Conservation (phyloP, 2,329 filamentous ascomycete species). For the Didymella pinodella region DNA sequence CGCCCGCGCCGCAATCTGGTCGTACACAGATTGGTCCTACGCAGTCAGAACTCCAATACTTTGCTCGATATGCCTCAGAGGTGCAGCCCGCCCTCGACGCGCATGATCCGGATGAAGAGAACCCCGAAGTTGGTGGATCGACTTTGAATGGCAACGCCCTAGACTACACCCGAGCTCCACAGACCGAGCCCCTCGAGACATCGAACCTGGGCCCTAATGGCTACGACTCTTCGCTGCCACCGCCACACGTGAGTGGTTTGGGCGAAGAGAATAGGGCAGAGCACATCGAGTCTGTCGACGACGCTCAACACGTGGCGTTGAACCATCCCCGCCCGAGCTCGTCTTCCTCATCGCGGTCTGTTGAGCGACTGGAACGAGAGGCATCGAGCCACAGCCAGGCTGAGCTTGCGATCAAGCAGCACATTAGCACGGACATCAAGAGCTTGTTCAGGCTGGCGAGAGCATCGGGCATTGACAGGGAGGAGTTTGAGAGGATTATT, state of each 20-base stretch:
- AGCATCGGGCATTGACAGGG: constrained; percentile 74
- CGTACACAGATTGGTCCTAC: constrained; percentile 46
- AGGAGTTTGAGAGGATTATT: constrained; percentile 77
- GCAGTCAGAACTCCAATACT: constrained; percentile 73
- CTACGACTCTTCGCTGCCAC: constrained; percentile 46
- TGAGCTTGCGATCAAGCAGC: constrained; percentile 79
- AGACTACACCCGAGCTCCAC: constrained; percentile 49
- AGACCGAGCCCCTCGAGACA: constrained; percentile 55
- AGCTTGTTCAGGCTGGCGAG: constrained; percentile 76
- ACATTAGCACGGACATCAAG: constrained; percentile 79
- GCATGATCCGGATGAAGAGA: constrained; percentile 78
- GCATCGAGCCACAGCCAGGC: constrained; percentile 67
- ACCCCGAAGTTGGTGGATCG: constrained; percentile 56
- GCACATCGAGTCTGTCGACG: constrained; percentile 34
- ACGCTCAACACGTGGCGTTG: constrained; percentile 33
- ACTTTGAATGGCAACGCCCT: constrained; percentile 64
- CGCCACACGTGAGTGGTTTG: constrained; percentile 23
- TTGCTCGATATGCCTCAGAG: constrained; percentile 73
- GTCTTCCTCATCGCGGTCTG: constrained; percentile 57
- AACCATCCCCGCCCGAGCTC: constrained; percentile 49
- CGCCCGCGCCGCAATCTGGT: constrained; percentile 64
- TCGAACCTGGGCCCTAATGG: constrained; percentile 44
- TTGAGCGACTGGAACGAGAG: constrained; percentile 66
- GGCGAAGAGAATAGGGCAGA: constrained; percentile 30
- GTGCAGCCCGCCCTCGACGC: constrained; percentile 84